These are phyloP conservation scores for Telopea speciosissima DNA, from an alignment of 177 flowering plant genomes.

Conservation along the genomic window DNA sequence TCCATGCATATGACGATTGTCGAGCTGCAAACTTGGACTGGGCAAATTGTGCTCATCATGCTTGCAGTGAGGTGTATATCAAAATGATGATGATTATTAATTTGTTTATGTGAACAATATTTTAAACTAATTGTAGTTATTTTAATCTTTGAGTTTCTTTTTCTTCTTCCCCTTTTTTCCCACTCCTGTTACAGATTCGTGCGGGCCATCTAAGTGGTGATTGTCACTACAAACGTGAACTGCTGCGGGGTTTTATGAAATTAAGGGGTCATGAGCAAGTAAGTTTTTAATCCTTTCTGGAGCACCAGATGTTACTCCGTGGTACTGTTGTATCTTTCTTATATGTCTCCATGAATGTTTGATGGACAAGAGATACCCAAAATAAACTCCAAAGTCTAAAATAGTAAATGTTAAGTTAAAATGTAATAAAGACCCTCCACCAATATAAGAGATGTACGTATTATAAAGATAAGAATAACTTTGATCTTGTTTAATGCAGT, in stretches of 20 bases:
- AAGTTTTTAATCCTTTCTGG: conserved; percentile 13
- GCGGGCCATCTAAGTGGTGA: conserved; percentile 95
- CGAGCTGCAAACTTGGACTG: conserved; percentile 82
- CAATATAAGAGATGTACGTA: no score
- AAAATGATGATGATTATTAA: background rate
- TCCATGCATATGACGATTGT: conserved; percentile 94
- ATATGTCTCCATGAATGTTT: background rate
- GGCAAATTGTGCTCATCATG: conserved; percentile 93
- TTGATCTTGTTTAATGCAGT: no score
- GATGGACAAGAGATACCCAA: no score
- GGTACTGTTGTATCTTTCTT: no score
- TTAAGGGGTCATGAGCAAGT: conserved; percentile 92
- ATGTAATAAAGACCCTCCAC: no score
- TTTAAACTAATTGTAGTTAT: background rate
- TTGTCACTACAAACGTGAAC: conserved; percentile 87
- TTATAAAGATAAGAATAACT: no score
- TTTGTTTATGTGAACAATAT: background rate
- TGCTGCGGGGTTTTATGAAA: conserved; percentile 70
- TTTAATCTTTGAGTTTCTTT: conserved; percentile 3
- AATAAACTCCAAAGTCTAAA: no score
- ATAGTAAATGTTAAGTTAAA: no score
- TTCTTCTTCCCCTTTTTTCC: conserved; percentile 1
- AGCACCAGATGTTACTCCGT: background rate
- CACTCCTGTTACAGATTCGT: conserved; percentile 49
- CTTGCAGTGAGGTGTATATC: conserved; percentile 74